These are phyloP conservation scores for Umbelopsis sp. DNA, from an alignment of 192 early-diverging fungal species.

Conservation along the genomic window DNA sequence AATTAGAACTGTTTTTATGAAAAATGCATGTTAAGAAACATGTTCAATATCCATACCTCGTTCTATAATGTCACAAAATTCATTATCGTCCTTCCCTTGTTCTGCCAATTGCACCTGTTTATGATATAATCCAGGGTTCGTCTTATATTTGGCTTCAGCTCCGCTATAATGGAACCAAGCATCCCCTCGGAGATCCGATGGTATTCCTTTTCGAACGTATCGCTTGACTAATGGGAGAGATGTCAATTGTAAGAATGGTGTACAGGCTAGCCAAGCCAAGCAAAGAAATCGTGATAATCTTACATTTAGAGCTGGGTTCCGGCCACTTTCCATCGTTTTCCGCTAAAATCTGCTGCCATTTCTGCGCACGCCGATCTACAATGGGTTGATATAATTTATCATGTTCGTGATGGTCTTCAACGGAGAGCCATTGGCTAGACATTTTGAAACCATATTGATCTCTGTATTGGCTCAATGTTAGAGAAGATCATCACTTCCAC, in stretches of 20 bases:
- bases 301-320: constrained; percentile 50
- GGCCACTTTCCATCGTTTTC: constrained; percentile 55
- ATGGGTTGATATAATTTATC: constrained; percentile 54
- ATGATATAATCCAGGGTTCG: constrained; percentile 60
- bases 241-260: not conserved
- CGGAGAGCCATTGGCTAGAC: constrained; percentile 52
- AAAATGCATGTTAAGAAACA: not conserved
- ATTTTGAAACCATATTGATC: constrained; percentile 65
- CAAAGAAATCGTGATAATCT: not conserved
- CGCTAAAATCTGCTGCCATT: constrained; percentile 56
- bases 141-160: constrained; percentile 54
- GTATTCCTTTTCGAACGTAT: constrained; percentile 80
- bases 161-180: constrained; percentile 77
- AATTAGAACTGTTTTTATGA: not conserved
- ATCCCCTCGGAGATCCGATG: constrained; percentile 63
- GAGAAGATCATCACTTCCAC: no score
- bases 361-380: constrained; percentile 47
- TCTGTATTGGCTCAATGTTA: constrained; percentile 20
- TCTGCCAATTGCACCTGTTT: constrained; percentile 45
- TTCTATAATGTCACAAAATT: constrained; percentile 71
- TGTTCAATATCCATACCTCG: constrained; percentile 44
- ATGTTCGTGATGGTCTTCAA: constrained; percentile 52
- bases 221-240: constrained; percentile 60
- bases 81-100: constrained; percentile 53
- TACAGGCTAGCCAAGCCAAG: not conserved